Evolutionary conservation across 441 rosid genomes (phyloP).

Genomic region (Adansonia gregorii): DNA sequence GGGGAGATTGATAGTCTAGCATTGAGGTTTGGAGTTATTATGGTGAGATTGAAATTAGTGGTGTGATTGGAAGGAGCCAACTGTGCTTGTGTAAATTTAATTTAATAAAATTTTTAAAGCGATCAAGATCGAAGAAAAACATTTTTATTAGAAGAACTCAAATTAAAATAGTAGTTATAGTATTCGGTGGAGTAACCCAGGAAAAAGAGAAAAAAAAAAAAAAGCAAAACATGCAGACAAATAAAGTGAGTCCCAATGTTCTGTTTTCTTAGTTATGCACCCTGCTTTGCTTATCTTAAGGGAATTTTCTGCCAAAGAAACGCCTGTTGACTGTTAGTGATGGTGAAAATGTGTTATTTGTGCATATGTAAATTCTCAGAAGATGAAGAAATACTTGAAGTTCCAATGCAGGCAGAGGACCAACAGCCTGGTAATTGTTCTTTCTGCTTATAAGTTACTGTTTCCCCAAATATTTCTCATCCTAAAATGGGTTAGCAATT

Average conservation of each 20-base stretch:
- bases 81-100: background rate
- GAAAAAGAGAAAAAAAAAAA: too few relatives aligned
- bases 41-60: background rate
- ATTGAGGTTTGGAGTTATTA: background rate
- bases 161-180: constrained; percentile 15
- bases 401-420: background rate
- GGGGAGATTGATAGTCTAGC: background rate
- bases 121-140: too few relatives aligned
- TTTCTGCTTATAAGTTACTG: background rate
- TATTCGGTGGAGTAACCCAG: too few relatives aligned
- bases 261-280: too few relatives aligned
- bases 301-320: background rate
- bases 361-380: background rate
- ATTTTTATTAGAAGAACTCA: too few relatives aligned
- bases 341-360: background rate
- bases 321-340: background rate
- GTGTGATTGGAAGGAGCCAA: background rate
- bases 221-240: too few relatives aligned
- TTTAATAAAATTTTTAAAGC: too few relatives aligned
- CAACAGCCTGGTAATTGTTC: background rate
- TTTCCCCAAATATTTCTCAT: background rate
- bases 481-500: background rate
- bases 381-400: background rate
- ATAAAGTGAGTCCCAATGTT: too few relatives aligned
- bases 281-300: background rate